These are phyloP conservation scores for Yarrowia sp. DNA, from an alignment of 805 yeast species.

Conservation along the genomic window DNA sequence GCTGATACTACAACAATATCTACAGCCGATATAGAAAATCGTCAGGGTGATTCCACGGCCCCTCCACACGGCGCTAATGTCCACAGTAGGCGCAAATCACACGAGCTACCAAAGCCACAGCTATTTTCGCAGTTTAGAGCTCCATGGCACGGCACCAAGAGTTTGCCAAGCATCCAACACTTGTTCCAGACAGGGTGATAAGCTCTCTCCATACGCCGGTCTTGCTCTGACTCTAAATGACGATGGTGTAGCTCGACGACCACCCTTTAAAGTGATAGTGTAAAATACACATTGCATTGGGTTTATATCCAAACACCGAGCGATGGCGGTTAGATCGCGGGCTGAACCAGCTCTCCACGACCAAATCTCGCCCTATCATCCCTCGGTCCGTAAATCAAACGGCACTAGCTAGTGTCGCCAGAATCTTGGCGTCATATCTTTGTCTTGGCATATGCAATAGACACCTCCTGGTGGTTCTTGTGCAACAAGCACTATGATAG, in stretches of 20 bases:
- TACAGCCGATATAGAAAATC: background rate
- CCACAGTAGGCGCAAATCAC: background rate
- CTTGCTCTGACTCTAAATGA: background rate
- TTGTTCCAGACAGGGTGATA: background rate
- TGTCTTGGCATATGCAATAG: background rate
- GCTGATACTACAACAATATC: background rate
- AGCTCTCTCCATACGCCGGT: background rate
- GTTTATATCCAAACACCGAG: background rate
- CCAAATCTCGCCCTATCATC: no score
- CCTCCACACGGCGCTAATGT: background rate
- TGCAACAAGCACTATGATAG: background rate
- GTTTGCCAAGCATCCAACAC: slow-evolving; percentile 1
- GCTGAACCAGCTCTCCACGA: no score
- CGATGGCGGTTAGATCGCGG: no score
- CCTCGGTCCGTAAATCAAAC: background rate
- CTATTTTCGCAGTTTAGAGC: background rate
- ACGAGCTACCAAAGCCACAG: background rate
- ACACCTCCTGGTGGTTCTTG: background rate
- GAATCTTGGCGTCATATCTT: background rate
- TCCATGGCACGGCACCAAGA: slow-evolving; percentile 11
- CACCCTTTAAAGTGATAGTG: background rate
- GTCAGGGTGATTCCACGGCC: background rate
- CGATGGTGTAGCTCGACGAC: background rate
- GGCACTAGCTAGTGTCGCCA: background rate
- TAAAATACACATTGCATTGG: background rate